Conservation (phyloP, 2,329 filamentous ascomycete genomes). For the Aschersonia sp. region DNA sequence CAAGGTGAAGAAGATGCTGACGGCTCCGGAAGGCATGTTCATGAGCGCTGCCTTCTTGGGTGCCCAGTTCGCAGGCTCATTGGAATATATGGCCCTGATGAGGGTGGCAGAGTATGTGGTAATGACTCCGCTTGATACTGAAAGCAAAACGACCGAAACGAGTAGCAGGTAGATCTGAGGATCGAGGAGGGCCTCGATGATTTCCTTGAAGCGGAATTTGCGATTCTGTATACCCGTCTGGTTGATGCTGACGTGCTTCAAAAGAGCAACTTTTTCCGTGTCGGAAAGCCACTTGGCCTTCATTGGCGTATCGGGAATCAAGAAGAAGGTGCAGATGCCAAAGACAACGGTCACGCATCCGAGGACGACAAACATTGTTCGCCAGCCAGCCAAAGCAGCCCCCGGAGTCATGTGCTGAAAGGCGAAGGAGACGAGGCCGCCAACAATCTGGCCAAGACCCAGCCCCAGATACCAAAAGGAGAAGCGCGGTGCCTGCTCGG, state of each 20-base stretch:
- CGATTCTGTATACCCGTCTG: slow-evolving; percentile 41
- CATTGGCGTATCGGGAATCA: slow-evolving; percentile 28
- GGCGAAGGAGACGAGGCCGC: slow-evolving; percentile 46
- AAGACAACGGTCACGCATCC: slow-evolving; percentile 29
- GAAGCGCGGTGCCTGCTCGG: slow-evolving; percentile 43
- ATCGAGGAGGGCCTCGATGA: slow-evolving; percentile 35
- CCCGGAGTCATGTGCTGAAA: slow-evolving; percentile 40
- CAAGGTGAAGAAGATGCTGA: slow-evolving; percentile 37
- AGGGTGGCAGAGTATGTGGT: slow-evolving; percentile 40
- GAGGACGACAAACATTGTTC: slow-evolving; percentile 56
- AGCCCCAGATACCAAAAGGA: slow-evolving; percentile 47
- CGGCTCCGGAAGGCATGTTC: slow-evolving; percentile 37
- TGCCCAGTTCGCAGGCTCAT: slow-evolving; percentile 3
- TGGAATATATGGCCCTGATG: slow-evolving; percentile 31
- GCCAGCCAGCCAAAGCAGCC: slow-evolving; percentile 46
- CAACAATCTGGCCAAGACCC: slow-evolving; percentile 46
- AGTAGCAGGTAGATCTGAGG: slow-evolving; percentile 36
- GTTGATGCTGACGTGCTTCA: slow-evolving; percentile 40
- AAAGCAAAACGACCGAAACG: slow-evolving; percentile 31
- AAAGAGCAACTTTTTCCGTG: slow-evolving; percentile 31
- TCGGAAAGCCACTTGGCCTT: slow-evolving; percentile 29
- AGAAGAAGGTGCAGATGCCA: slow-evolving; percentile 16
- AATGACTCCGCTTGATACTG: slow-evolving; percentile 37
- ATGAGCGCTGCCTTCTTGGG: slow-evolving; percentile 32
- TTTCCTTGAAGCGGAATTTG: slow-evolving; percentile 35